A percentile compares a stretch with the other conserved stretches of the same genome.
Conservation (phyloP, 257 asterid genomes). For the Penstemon eatonii region DNA sequence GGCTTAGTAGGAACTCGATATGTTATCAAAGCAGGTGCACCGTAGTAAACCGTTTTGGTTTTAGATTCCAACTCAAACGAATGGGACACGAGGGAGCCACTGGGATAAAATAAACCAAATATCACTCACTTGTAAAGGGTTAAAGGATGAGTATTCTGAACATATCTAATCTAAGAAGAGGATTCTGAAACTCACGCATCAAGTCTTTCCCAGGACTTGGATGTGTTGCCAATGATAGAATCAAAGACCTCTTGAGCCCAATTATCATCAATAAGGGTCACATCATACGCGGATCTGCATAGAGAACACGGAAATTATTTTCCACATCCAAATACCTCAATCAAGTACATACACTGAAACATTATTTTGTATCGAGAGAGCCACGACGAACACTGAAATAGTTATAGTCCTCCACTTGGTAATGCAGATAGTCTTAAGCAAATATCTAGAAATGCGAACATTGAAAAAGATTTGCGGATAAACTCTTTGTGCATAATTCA, state of each 20-base stretch:
- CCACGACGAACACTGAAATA: too few relatives aligned
- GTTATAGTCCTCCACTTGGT: too few relatives aligned
- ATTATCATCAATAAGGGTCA: slow-evolving; percentile 54
- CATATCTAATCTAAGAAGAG: background rate
- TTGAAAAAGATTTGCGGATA: slow-evolving; percentile 1
- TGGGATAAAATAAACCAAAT: slow-evolving; percentile 25
- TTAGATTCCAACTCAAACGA: slow-evolving; percentile 62
- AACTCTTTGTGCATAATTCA: background rate
- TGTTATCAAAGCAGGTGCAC: slow-evolving; percentile 61
- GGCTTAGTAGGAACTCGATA: slow-evolving; percentile 50
- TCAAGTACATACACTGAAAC: slow-evolving; percentile 2
- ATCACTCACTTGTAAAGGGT: too few relatives aligned
- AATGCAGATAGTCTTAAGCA: too few relatives aligned
- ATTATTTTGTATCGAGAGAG: too few relatives aligned
- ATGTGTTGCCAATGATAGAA: slow-evolving; percentile 56
- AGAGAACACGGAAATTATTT: slow-evolving; percentile 13
- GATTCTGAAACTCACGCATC: slow-evolving; percentile 45
- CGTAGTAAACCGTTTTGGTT: slow-evolving; percentile 54
- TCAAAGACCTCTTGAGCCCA: slow-evolving; percentile 58
- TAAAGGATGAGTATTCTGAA: background rate
- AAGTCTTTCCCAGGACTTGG: slow-evolving; percentile 58
- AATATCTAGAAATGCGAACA: background rate
- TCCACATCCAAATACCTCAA: slow-evolving; percentile 9
- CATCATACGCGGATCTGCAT: slow-evolving; percentile 63
- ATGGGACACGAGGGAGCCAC: slow-evolving; percentile 68